Percentiles rank a stretch among this genome's conserved stretches.
Conservation (phyloP, 2,329 filamentous ascomycete genomes). For the Hymenoscyphus albidus region DNA sequence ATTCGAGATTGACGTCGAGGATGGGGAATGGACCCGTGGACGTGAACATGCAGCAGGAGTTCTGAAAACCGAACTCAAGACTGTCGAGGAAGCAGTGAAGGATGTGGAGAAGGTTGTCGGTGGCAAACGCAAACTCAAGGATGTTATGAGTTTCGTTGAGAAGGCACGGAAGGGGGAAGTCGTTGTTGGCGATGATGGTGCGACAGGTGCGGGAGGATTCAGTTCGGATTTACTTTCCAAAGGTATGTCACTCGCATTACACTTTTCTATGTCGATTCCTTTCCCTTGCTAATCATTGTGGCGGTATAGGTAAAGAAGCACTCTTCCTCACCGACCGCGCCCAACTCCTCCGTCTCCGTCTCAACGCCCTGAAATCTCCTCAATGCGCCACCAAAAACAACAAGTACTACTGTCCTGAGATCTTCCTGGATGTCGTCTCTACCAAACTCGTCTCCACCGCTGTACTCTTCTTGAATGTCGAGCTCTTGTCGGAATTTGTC, state of each 20-base stretch:
- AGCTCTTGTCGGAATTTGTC: constrained; percentile 94
- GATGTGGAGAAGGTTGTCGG: constrained; percentile 73
- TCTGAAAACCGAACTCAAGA: constrained; percentile 81
- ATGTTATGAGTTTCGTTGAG: constrained; percentile 89
- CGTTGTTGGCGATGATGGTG: constrained; percentile 75
- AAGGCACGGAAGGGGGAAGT: constrained; percentile 83
- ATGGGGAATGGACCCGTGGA: constrained; percentile 80
- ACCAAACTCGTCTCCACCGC: constrained; percentile 93
- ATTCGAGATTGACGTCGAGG: constrained; percentile 93
- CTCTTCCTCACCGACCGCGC: constrained; percentile 90
- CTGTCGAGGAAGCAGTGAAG: constrained; percentile 76
- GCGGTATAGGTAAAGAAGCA: constrained; percentile 73
- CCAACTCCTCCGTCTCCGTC: constrained; percentile 84
- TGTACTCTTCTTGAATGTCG: constrained; percentile 95
- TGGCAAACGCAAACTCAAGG: constrained; percentile 77
- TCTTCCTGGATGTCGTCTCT: constrained; percentile 96
- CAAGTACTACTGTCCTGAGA: constrained; percentile 94
- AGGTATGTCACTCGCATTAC: constrained; percentile 51
- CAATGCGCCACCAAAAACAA: constrained; percentile 81
- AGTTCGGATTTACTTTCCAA: constrained; percentile 78
- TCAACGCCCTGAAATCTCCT: constrained; percentile 82
- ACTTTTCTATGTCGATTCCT: not conserved
- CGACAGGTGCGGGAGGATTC: constrained; percentile 87
- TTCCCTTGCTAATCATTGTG: not conserved
- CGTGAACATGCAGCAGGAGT: constrained; percentile 77